These are phyloP conservation scores for Globisporangium lucens DNA, from an alignment of 352 stramenopile genomes.

Conservation along the genomic window DNA sequence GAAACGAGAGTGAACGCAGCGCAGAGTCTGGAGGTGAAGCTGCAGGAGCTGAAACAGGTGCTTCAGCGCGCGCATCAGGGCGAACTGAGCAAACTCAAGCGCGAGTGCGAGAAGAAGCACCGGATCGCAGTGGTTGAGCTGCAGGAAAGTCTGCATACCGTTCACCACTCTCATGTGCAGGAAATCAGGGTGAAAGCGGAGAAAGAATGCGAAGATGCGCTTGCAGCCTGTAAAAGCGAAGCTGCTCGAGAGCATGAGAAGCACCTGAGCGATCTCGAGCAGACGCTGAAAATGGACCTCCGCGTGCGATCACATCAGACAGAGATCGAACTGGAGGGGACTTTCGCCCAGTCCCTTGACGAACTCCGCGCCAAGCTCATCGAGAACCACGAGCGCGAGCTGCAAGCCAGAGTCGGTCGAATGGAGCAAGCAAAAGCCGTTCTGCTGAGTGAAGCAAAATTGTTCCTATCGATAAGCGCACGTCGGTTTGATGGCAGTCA, in stretches of 20 bases:
- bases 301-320: conserved; percentile 31
- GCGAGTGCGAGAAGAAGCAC: conserved; percentile 41
- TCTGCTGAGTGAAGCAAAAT: conserved; percentile 45
- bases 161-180: conserved; percentile 26
- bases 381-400: conserved; percentile 28
- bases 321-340: conserved; percentile 36
- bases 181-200: conserved; percentile 26
- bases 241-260: conserved; percentile 32
- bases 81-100: conserved; percentile 34
- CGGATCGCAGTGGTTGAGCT: conserved; percentile 48
- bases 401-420: conserved; percentile 38
- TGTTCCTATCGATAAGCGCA: conserved; percentile 28
- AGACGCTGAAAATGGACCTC: conserved; percentile 47
- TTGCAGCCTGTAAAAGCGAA: conserved; percentile 24
- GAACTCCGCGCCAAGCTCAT: conserved; percentile 26
- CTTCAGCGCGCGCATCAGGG: conserved; percentile 33
- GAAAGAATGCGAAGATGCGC: conserved; percentile 15
- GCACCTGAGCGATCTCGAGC: conserved; percentile 33
- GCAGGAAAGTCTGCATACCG: conserved; percentile 40
- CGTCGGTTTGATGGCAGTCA: neutral
- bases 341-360: conserved; percentile 39
- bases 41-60: conserved; percentile 38
- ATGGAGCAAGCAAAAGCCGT: conserved; percentile 45
- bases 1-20: conserved; percentile 28
- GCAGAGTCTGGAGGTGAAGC: conserved; percentile 32